Evolutionary conservation across 768 basidiomycete genomes (phyloP).

Genomic region (Holtermanniella nyarrowii): DNA sequence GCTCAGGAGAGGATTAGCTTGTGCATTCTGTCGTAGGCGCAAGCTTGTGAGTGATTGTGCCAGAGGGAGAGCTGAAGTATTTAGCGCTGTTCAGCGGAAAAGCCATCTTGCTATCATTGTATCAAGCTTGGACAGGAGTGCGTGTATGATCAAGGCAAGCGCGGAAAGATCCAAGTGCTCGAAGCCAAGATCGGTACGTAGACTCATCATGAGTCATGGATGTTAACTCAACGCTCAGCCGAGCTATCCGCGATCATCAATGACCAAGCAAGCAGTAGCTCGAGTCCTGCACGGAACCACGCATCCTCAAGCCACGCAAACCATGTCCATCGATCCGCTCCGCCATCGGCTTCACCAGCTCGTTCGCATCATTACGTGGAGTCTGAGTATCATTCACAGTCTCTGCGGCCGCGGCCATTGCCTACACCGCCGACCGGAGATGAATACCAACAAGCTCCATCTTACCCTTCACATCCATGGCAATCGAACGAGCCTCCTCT

Average conservation of each 20-base stretch:
- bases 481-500: too few relatives aligned
- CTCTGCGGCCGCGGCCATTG: too few relatives aligned
- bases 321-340: too few relatives aligned
- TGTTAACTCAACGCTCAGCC: neutral
- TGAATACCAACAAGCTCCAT: too few relatives aligned
- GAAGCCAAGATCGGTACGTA: conserved; percentile 6
- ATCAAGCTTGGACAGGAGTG: conserved; percentile 25
- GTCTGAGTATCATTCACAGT: too few relatives aligned
- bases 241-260: neutral
- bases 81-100: conserved; percentile 25
- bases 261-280: too few relatives aligned
- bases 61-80: neutral
- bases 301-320: too few relatives aligned
- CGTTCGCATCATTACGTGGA: too few relatives aligned
- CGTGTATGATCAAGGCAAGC: conserved; percentile 18
- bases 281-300: too few relatives aligned
- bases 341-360: too few relatives aligned
- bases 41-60: conserved; percentile 19
- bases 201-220: neutral
- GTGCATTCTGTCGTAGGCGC: conserved; percentile 26
- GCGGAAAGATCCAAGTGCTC: conserved; percentile 2
- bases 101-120: conserved; percentile 24
- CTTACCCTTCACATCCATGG: too few relatives aligned
- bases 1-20: conserved; percentile 8
- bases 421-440: too few relatives aligned